Evolutionary conservation across 1,284 basidiomycete species (phyloP), one percentile per base, ranked within the genome.

Genomic region (Peniophora sp.): DNA sequence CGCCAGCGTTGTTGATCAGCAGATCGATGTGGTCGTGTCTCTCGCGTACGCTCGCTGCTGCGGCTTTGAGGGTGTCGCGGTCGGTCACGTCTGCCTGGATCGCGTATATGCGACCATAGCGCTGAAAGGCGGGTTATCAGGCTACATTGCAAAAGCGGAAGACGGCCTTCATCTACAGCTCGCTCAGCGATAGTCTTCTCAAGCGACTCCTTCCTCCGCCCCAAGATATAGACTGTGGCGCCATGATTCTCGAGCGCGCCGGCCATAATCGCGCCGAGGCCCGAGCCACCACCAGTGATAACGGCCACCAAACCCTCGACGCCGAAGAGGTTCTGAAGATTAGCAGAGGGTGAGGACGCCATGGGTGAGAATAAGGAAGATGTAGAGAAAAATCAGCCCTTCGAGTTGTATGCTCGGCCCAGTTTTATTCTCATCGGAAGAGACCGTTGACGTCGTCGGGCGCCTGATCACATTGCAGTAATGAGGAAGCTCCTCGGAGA

Each of bases 241-340:
- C 85, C 85, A 55, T 86, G 86, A 63, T 78, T 75, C 64, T 87
- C 85, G 8, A 88, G 69, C 15, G 83, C 76, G 15, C 73, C 75
- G 39, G 85, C 82, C 64, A 88, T 85, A 79, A 86, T 85, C 42
- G 86, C 70, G 6, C 85, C 85, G 57, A 88, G 83, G 6, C 85
- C 84, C 86, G 56, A 22, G 48, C 81, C 84, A 14, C 84, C 84
- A 35, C 84, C 84, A 20, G 83, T 85, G 51, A 86, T 74, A 24
- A 85, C 81, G 20, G 71, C 80, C 15, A 86, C 75, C 27, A 82
- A 69, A 14, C 78, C 81, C 46, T 79, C 68, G 14, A 85, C 81
- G 58, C 69, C 70, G 67, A 85, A 86, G 24, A 85, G 66, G 50
- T 62, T 67, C 37, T 32, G 27, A 32, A 32, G 27, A 32, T 32